Base-by-base conservation (phyloP, 2,329 filamentous ascomycete genomes). In the Penicillium nordicum region DNA sequence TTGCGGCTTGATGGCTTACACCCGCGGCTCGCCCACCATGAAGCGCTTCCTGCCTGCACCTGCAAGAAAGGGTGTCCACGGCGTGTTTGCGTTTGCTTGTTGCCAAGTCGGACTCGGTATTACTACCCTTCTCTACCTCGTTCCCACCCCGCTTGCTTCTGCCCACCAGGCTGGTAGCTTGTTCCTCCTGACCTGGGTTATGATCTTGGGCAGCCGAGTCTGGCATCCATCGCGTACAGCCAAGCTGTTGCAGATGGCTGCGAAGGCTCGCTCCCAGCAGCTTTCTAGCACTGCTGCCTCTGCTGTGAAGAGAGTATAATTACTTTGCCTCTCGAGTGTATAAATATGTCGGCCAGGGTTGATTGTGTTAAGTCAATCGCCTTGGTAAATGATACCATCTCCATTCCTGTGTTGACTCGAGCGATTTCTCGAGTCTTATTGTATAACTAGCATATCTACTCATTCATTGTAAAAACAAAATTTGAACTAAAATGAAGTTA, bases 121-220 rank as follows among this genome's bases (percentile, higher is more conserved):
- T 72, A 86, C 82, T 61, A 99, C 94, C 0, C 81, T 99, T 58
- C 87, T 96, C 67, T 97, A 97, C 78, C 87, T 99, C 72, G 92
- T 99, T 0, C 94, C 95, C 5, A 88, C 88, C 2, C 88, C 88
- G 60, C 79, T 99, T 10, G 94, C 93, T 0, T 92, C 93, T 3
- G 87, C 90, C 8, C 94, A 99, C 74, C 94, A 99, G 76, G 94
- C 94, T 2, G 93, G 94, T 38, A 90, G 88, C 57, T 77, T 99
- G 63, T 90, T 90, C 2, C 79, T 99, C 21, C 77, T 99, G 58
- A 95, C 90, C 0, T 91, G 90, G 43, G 88, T 88, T 0, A 78
- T 96, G 23, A 82, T 97, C 1, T 78, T 97, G 37, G 90, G 89
- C 11, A 91, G 88, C 66, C 82, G 91, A 40, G 75, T 95, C 53